Conservation (phyloP, 2,329 filamentous ascomycete species). For the Penicillium sp. region DNA sequence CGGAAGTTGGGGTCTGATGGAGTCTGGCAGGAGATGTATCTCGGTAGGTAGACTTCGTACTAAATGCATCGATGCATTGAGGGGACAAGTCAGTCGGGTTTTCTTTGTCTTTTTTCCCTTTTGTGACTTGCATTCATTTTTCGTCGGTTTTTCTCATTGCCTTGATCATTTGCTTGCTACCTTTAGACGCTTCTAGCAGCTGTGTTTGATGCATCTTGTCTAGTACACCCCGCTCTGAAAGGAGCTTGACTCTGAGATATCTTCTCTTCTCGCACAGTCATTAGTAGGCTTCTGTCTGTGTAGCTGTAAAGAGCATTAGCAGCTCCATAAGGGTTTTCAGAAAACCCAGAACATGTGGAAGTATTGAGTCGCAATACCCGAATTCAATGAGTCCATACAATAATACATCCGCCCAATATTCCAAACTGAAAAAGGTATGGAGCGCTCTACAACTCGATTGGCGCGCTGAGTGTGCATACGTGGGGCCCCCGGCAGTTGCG, state of each 20-base stretch:
- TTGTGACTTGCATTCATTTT: background rate
- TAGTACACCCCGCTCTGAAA: background rate
- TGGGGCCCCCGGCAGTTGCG: slow-evolving; percentile 12
- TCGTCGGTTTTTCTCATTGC: background rate
- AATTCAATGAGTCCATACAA: too few relatives aligned
- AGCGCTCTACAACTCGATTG: background rate
- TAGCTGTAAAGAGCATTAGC: too few relatives aligned
- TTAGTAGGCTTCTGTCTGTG: too few relatives aligned
- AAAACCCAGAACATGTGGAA: too few relatives aligned
- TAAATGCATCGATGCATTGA: background rate
- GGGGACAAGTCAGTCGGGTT: background rate
- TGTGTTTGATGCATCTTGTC: background rate
- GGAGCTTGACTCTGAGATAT: too few relatives aligned
- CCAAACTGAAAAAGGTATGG: background rate
- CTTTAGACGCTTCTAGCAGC: background rate
- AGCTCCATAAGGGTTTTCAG: too few relatives aligned
- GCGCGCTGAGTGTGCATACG: background rate
- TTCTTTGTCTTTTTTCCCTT: background rate
- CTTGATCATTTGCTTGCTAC: background rate
- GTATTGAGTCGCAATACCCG: too few relatives aligned
- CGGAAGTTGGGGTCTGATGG: background rate
- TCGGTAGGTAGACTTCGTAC: background rate
- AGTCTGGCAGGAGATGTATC: background rate
- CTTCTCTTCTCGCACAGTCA: too few relatives aligned
- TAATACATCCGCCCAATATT: background rate